Evolutionary conservation across 1,284 basidiomycete species (phyloP).

Genomic region (Hymenochaete sp.): DNA sequence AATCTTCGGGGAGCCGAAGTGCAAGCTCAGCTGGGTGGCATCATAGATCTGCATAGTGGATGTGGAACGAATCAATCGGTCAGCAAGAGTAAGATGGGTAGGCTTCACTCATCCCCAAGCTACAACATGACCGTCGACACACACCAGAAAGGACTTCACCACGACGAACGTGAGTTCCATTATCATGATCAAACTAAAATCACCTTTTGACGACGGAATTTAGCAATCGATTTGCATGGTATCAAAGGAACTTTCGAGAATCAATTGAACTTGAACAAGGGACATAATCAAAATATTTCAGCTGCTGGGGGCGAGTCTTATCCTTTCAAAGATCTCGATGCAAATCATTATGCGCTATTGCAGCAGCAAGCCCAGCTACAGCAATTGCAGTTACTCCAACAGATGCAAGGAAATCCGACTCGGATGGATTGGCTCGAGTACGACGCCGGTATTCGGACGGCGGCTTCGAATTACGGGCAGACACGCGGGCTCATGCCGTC

Average conservation of each 20-base stretch:
- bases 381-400: slow-evolving; percentile 15
- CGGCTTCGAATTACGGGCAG: too few relatives aligned
- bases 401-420: slow-evolving; percentile 16
- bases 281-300: not conserved
- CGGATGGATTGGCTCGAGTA: too few relatives aligned
- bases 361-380: slow-evolving; percentile 15
- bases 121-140: not conserved
- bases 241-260: too few relatives aligned
- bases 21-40: slow-evolving; percentile 20
- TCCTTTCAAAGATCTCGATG: slow-evolving; percentile 5
- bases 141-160: not conserved
- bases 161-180: not conserved
- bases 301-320: not conserved
- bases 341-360: slow-evolving; percentile 7
- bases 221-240: too few relatives aligned
- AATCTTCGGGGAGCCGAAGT: slow-evolving; percentile 60
- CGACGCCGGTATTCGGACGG: too few relatives aligned
- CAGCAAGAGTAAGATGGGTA: not conserved
- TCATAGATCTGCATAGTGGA: not conserved
- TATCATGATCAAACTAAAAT: too few relatives aligned
- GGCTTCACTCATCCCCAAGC: not conserved
- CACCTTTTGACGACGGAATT: too few relatives aligned
- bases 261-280: too few relatives aligned
- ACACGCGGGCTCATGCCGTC: slow-evolving; percentile 14
- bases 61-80: not conserved